Evolutionary conservation across 805 yeast species (phyloP), one percentile per base, ranked within the genome.

Genomic region (Tetrapisispora pingtungensis): DNA sequence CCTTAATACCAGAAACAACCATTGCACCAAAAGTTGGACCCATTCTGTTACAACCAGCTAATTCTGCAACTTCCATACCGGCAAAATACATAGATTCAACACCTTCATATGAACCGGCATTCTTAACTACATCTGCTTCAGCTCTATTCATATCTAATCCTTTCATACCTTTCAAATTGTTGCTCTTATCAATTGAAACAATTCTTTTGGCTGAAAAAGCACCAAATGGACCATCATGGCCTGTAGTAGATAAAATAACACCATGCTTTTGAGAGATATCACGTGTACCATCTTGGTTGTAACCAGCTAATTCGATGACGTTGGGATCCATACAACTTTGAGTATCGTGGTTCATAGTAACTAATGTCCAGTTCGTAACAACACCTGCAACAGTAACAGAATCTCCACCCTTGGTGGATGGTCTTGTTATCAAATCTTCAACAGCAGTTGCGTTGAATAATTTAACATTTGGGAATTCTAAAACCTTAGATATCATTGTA

Each of bases 251-350:
- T 46, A 83, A 68, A 46, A 82, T 77, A 45, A 83, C 77, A 56
- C 65, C 65, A 45, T 59, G 62, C 47, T 57, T 61, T 45, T 54
- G 47, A 33, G 58, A 69, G 61, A 48, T 71, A 36, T 61, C 65
- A 35, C 62, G 54, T 14, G 59, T 42, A 39, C 65, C 65, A 41
- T 61, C 62, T 33, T 57, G 44, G 33, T 53, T 44, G 54, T 59
- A 61, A 33, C 65, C 65, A 24, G 70, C 60, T 39, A 71, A 69
- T 56, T 81, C 82, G 69, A 82, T 79, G 48, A 86, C 81, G 68
- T 81, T 81, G 41, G 89, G 88, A 59, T 81, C 89, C 88, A 82
- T 82, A 62, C 89, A 82, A 13, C 83, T 77, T 63, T 82, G 89
- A 45, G 77, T 76, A 59, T 79, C 84, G 57, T 82, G 89, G 62